Evolutionary conservation across 257 asterid species (phyloP).

Genomic region (Perilla frutescens): DNA sequence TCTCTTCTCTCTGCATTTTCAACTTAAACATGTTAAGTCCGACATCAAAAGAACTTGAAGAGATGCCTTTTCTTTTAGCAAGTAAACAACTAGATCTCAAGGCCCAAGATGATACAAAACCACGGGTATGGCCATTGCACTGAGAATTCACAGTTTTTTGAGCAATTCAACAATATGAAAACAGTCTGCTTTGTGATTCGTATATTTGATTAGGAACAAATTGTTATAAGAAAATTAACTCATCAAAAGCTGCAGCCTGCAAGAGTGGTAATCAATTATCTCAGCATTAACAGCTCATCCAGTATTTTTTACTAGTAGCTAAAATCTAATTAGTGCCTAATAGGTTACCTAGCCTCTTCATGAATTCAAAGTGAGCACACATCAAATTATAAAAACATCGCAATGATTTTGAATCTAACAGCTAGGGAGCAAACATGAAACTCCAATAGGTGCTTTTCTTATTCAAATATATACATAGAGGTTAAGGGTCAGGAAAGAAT

Average conservation of each 20-base stretch:
- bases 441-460: not conserved
- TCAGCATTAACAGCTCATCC: constrained; percentile 2
- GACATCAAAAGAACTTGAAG: constrained; percentile 14
- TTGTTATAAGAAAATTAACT: not conserved
- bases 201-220: not conserved
- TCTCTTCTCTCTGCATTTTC: constrained; percentile 42
- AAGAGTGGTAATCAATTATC: constrained; percentile 1
- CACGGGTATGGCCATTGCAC: not conserved
- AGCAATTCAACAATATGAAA: constrained; percentile 22
- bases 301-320: not conserved
- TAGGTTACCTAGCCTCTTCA: not conserved
- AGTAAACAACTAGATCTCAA: not conserved
- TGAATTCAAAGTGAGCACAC: not conserved
- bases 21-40: constrained; percentile 20
- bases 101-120: not conserved
- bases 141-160: not conserved
- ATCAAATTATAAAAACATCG: constrained; percentile 1
- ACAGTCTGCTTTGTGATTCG: not conserved
- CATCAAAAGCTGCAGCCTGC: not conserved
- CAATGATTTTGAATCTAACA: not conserved
- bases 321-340: not conserved
- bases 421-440: not conserved
- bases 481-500: constrained; percentile 4
- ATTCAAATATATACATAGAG: not conserved
- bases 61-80: not conserved